Evolutionary conservation across 2,329 filamentous ascomycete genomes (phyloP).

Genomic region (Alternaria sp.): DNA sequence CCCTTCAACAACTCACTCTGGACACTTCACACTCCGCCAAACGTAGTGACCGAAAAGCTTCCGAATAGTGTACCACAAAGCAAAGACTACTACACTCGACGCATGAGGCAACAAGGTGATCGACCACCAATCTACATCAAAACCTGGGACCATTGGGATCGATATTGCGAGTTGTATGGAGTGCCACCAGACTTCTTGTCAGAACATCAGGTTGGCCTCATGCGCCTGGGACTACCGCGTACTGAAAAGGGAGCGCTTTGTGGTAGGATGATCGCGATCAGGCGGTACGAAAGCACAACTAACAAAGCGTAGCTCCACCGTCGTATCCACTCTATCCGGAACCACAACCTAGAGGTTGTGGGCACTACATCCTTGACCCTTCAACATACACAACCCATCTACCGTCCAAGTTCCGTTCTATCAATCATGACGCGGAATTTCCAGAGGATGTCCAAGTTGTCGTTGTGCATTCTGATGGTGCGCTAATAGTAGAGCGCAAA

Average conservation of each 20-base stretch:
- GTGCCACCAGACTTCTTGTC: constrained; percentile 37
- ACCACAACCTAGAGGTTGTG: constrained; percentile 21
- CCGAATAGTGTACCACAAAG: constrained; percentile 2
- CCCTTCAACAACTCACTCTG: constrained; percentile 19
- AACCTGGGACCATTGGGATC: constrained; percentile 33
- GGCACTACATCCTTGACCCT: constrained; percentile 29
- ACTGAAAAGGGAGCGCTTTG: constrained; percentile 10
- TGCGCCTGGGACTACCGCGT: constrained; percentile 27
- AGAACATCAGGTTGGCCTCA: constrained; percentile 28
- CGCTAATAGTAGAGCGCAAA: constrained; percentile 19
- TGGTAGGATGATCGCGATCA: constrained; percentile 11
- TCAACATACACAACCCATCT: constrained; percentile 23
- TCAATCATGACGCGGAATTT: background rate
- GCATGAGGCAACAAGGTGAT: constrained; percentile 30
- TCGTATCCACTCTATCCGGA: constrained; percentile 38
- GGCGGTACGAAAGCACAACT: background rate
- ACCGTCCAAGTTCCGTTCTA: constrained; percentile 25
- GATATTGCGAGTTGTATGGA: constrained; percentile 33
- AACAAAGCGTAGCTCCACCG: constrained; percentile 21
- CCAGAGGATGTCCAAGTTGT: constrained; percentile 17
- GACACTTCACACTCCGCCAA: constrained; percentile 43
- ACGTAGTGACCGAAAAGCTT: constrained; percentile 39
- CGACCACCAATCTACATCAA: constrained; percentile 30
- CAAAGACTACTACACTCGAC: constrained; percentile 29
- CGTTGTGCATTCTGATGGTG: constrained; percentile 30